Conservation (phyloP, 208 protist genomes). For the Leishmania major region DNA sequence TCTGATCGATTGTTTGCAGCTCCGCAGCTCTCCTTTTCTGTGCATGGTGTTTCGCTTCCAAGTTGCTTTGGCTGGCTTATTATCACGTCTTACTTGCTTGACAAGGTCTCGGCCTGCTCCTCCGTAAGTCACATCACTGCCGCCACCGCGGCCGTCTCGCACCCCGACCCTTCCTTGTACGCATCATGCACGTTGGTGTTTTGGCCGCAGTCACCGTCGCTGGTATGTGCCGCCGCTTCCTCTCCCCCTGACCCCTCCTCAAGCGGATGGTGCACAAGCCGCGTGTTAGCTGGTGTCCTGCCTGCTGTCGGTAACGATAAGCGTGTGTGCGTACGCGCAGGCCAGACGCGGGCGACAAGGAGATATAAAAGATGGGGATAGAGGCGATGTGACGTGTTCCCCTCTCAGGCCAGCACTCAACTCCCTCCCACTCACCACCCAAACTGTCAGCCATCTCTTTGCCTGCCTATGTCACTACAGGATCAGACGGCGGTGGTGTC, state of each 20-base stretch:
- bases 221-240: not conserved
- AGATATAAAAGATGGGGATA: not conserved
- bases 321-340: not conserved
- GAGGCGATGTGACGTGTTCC: no score
- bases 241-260: not conserved
- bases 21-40: not conserved
- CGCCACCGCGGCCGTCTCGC: not conserved
- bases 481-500: not conserved
- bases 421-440: not conserved
- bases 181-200: not conserved
- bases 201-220: not conserved
- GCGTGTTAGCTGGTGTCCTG: not conserved
- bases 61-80: not conserved
- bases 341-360: not conserved
- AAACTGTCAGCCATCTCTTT: not conserved
- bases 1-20: not conserved
- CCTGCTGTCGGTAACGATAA: not conserved
- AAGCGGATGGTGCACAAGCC: not conserved
- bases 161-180: not conserved
- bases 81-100: not conserved
- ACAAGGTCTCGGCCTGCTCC: not conserved
- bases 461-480: not conserved
- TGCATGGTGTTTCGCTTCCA: not conserved
- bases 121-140: not conserved
- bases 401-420: not conserved